Base-by-base conservation (phyloP, 2,329 filamentous ascomycete species). In the Cladosporium sp. region DNA sequence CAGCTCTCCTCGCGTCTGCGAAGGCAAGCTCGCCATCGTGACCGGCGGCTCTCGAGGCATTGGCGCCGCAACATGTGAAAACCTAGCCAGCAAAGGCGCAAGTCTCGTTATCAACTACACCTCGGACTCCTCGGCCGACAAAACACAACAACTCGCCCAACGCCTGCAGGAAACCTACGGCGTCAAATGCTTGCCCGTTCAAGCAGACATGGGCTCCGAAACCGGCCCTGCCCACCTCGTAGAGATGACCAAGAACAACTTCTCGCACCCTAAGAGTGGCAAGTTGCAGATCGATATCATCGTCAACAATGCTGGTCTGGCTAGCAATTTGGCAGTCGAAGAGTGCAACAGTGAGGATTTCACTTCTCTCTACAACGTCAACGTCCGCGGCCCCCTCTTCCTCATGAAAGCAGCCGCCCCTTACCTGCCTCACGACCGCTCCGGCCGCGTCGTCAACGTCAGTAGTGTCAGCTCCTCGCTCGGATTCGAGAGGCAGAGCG, bases 11-110 rank as follows among this genome's bases (percentile, higher is more conserved):
- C 70, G 77, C 58, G 66, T 76, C 12, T 71, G 80, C 5, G 85
- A 90, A 70, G 88, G 88, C 65, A 92, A 92, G 73, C 79, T 92
- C 54, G 90, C 84, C 55, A 86, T 95, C 64, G 80, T 94, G 49
- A 94, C 90, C 1, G 90, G 90, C 59, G 88, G 86, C 60, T 91
- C 89, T 59, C 79, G 90, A 79, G 90, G 90, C 64, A 93, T 94
- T 67, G 90, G 90, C 45, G 82, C 82, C 19, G 82, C 82, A 25
- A 82, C 84, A 50, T 86, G 87, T 50, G 81, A 84, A 58, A 90
- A 87, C 61, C 81, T 93, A n/a, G 88, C 88, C 59, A 80, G 80
- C 64, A 90, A 91, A 74, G 89, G 89, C 67, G 82, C 80, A 74
- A 83, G 84, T 51, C 74, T 92, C 5, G 77, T 90, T 40, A 78